Evolutionary conservation across 306 rosid genomes (phyloP), one percentile per base, ranked within the genome.

Genomic region (Erythrophleum fordii): DNA sequence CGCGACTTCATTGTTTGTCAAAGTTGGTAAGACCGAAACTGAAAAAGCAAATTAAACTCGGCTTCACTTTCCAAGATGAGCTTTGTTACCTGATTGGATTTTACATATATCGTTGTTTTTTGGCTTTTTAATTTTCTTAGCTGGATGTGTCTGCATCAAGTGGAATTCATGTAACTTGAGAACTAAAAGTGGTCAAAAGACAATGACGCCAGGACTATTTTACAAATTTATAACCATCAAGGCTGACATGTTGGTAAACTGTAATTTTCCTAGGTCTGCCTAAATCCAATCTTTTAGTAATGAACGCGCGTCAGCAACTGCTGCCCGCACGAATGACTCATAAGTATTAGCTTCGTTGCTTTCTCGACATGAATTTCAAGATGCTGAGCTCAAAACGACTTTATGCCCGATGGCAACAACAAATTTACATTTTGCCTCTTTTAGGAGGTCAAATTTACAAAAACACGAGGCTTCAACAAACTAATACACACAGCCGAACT

Each of bases 231-330:
- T 31, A 20, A 84, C 18, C 77, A 66, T n/a, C 2, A 31, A 67
- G 73, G 66, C 69, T 59, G 53, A 71, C 73, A 75, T 71, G 26
- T 81, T 75, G 84, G 82, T 83, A 70, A 66, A 61, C 66, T 77
- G 77, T 78, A 62, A 69, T 78, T 81, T 73, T 81, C 78, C 67
- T 37, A 70, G 79, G 65, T 25, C 48, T 68, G 59, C 75, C 77
- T 56, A 29, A 34, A 72, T 71, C 48, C 45, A 66, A 72, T 73
- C 59, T 51, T 55, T 18, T 17, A 48, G 42, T 6, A 5, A 77
- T 72, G 41, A 58, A 31, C 20, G 55, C 48, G 69, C 12, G 69
- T 62, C 77, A 37, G 8, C 48, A 42, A 42, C 8, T 37, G 42
- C 42, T 2, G 37, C 8, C 42, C 42, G 42, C 48, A 10, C 14